A percentile compares a stretch with the other conserved stretches of the same genome.
Conservation (phyloP, 2,329 filamentous ascomycete genomes). For the Colletotrichum navitas region DNA sequence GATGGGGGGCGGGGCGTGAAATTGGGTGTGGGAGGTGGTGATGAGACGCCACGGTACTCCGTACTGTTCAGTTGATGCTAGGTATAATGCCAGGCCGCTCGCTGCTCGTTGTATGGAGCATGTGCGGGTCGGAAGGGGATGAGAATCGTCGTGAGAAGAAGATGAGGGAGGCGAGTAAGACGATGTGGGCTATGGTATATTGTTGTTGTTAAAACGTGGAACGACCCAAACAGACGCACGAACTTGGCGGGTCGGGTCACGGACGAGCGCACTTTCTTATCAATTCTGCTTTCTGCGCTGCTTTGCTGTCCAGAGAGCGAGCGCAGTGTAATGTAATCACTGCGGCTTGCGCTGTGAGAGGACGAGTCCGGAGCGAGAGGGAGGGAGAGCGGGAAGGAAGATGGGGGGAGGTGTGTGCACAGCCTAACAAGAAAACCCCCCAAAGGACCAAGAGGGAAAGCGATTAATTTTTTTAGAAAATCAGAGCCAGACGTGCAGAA, state of each 20-base stretch:
- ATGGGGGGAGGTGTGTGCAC: constrained; percentile 34
- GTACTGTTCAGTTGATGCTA: constrained; percentile 11
- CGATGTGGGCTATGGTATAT: not conserved
- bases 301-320: not conserved
- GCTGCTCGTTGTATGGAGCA: not conserved
- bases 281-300: constrained; percentile 15
- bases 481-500: not conserved
- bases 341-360: constrained; percentile 20
- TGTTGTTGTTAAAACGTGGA: constrained; percentile 21
- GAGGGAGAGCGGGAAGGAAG: constrained; percentile 11
- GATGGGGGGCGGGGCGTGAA: constrained; percentile 26
- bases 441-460: not conserved
- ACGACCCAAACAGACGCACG: constrained; percentile 4
- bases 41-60: constrained; percentile 23
- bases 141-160: not conserved
- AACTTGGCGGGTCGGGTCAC: constrained; percentile 6
- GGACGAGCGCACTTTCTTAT: constrained; percentile 34
- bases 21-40: constrained; percentile 28
- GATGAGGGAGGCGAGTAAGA: not conserved
- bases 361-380: constrained; percentile 23
- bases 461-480: not conserved
- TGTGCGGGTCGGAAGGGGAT: not conserved
- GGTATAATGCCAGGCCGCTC: constrained; percentile 3
- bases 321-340: constrained; percentile 2
- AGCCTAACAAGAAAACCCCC: constrained; percentile 16